phyloP scores from a whole-genome alignment of 768 basidiomycete species.

The Hydnomerulius pinastri region DNA sequence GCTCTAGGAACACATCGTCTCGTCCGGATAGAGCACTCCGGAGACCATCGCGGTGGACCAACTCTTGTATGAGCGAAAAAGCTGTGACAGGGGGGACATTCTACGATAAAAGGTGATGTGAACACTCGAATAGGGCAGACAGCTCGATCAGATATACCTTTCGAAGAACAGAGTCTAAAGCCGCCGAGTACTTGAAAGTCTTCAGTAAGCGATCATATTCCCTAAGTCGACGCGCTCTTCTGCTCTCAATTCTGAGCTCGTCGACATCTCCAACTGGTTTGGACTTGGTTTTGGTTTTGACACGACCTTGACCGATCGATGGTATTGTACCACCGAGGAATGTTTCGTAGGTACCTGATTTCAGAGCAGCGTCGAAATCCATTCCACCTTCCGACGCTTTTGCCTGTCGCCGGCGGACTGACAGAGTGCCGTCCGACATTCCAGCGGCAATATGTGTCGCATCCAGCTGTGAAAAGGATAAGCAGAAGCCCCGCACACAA shows the following conservation, averaged over 20 bases:
- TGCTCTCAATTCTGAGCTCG: constrained; percentile 78
- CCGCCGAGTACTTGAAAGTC: constrained; percentile 91
- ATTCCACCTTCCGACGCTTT: constrained; percentile 61
- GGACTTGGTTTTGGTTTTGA: constrained; percentile 49
- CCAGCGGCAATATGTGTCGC: constrained; percentile 96
- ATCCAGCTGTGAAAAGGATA: constrained; percentile 64
- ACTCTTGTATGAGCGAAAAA: constrained; percentile 90
- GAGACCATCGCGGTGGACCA: constrained; percentile 90
- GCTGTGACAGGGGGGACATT: constrained; percentile 80
- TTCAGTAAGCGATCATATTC: constrained; percentile 92
- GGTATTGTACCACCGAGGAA: constrained; percentile 60
- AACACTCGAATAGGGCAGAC: not conserved
- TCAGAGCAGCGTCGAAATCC: constrained; percentile 42
- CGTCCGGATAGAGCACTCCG: constrained; percentile 84
- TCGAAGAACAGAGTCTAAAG: constrained; percentile 86
- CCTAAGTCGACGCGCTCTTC: constrained; percentile 67
- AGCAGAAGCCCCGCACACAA: constrained; percentile 7
- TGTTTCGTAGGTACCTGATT: constrained; percentile 64
- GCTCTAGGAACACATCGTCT: constrained; percentile 92
- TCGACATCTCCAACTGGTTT: constrained; percentile 62
- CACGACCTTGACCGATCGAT: constrained; percentile 53
- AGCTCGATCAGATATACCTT: constrained; percentile 52
- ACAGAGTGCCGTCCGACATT: constrained; percentile 98
- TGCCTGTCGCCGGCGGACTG: constrained; percentile 85
- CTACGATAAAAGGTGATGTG: constrained; percentile 43